Evolutionary conservation across 2,329 filamentous ascomycete species (phyloP), one percentile per base, ranked within the genome.

Genomic region (Cladosporium sp.): DNA sequence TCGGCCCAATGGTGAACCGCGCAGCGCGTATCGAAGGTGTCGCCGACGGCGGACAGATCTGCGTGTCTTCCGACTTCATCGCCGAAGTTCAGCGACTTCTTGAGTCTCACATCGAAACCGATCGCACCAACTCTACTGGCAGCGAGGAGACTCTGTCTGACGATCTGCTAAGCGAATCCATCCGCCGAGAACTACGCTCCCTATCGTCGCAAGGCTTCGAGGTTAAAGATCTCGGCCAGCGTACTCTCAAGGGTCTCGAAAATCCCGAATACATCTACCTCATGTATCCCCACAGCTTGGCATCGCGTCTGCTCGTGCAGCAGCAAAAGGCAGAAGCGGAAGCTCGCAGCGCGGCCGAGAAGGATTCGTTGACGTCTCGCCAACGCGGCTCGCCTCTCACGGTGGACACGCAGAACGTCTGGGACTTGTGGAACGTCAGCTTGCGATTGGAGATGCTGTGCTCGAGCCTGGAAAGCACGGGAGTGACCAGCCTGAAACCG

Each of bases 1-100:
- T 97, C 71, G 94, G 94, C 0, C 94, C 94, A 13, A 99, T 99
- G 91, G 94, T 99, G 68, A 99, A 99, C 75, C 92, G 95, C 69
- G 91, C 94, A 0, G 89, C 94, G 15, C 89, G 94, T 76, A 96
- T 99, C 63, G 94, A 91, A 6, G 88, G 90, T 20, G 92, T 96
- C 42, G 94, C 94, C 35, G 94, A 99, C 71, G 94, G 94, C 60
- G 94, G 94, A 0, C 93, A 99, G 71, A 97, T 97, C 63, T 94
- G 93, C 0, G 94, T 97, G 1, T 97, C 92, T 0, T 91, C 91
- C 1, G 94, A 99, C 72, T 97, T 97, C 74, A 96, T 99, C 68
- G 90, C 89, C 12, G 94, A 99, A 73, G 93, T 97, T 56, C 91
- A 96, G 70, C 85, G 91, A 39, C 94, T 91, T 63, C 82, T 96